These are phyloP conservation scores for Oryza meridionalis DNA, from an alignment of 176 grass and related monocot species.

Conservation along the genomic window DNA sequence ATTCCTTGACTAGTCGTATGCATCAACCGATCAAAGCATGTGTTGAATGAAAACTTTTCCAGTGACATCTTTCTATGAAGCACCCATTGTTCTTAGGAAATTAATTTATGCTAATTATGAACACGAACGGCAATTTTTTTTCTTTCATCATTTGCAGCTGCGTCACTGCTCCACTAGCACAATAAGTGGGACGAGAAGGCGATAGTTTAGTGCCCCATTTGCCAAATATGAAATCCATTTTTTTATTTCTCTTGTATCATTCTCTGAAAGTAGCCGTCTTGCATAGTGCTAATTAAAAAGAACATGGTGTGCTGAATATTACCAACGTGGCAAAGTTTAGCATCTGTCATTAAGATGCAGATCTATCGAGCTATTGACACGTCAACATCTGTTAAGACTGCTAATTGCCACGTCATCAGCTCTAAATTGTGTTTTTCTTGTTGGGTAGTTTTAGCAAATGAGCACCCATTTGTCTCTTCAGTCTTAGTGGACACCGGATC, in stretches of 20 bases:
- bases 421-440: background rate
- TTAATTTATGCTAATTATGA: background rate
- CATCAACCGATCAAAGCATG: background rate
- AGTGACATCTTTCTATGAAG: constrained; percentile 15
- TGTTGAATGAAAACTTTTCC: background rate
- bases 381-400: background rate
- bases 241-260: constrained; percentile 19
- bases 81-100: background rate
- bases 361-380: constrained; percentile 29
- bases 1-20: background rate
- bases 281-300: constrained; percentile 1
- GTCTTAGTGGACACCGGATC: background rate
- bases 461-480: background rate
- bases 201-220: constrained; percentile 12
- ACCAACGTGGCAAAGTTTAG: background rate
- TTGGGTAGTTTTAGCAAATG: constrained; percentile 16
- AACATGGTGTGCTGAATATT: background rate
- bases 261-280: background rate
- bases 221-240: constrained; percentile 13
- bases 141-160: background rate
- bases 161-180: constrained; percentile 42
- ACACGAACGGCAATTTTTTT: background rate
- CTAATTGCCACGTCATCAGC: constrained; percentile 14
- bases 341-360: background rate
- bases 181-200: constrained; percentile 11